A percentile compares a stretch with the other conserved stretches of the same genome.
Evolutionary conservation across 2,329 filamentous ascomycete species (phyloP).

Genomic region (Anisogramma anomala): DNA sequence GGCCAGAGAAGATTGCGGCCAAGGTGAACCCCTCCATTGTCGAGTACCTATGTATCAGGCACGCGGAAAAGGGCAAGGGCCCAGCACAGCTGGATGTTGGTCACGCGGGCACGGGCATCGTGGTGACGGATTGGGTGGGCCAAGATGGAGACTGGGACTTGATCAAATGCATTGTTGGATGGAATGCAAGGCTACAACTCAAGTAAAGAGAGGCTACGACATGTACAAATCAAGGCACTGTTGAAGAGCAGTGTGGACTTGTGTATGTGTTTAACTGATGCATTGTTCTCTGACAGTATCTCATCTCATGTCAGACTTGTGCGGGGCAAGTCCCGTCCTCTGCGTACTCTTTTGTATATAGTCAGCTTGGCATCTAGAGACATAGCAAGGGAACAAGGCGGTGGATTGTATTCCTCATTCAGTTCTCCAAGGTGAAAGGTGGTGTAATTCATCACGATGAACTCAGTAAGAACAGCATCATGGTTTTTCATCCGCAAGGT

Average conservation of each 20-base stretch:
- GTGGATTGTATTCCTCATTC: slow-evolving; percentile 26
- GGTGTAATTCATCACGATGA: slow-evolving; percentile 41
- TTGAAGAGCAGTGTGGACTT: too few species aligned
- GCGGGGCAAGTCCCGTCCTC: background rate
- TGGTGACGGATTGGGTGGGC: slow-evolving; percentile 92
- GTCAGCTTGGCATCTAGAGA: slow-evolving; percentile 1
- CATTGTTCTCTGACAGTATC: too few species aligned
- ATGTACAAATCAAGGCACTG: too few species aligned
- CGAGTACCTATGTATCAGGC: slow-evolving; percentile 48
- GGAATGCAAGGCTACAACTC: slow-evolving; percentile 63
- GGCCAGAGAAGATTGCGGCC: slow-evolving; percentile 84
- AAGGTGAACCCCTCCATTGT: slow-evolving; percentile 71
- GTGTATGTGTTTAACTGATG: too few species aligned
- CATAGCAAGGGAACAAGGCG: background rate
- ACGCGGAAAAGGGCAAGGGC: slow-evolving; percentile 41
- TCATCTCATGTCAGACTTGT: slow-evolving; percentile 5
- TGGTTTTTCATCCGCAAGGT: slow-evolving; percentile 39
- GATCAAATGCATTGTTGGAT: slow-evolving; percentile 73
- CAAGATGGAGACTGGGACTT: slow-evolving; percentile 82
- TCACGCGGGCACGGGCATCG: slow-evolving; percentile 71
- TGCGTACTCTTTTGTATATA: background rate
- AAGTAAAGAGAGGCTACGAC: background rate
- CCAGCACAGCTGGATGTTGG: slow-evolving; percentile 42
- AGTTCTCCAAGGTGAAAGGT: slow-evolving; percentile 53
- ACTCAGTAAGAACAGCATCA: slow-evolving; percentile 39